Percentiles rank a stretch among this genome's conserved stretches.
Conservation (phyloP, 2,329 filamentous ascomycete genomes). For the Leptosphaerulina australis region DNA sequence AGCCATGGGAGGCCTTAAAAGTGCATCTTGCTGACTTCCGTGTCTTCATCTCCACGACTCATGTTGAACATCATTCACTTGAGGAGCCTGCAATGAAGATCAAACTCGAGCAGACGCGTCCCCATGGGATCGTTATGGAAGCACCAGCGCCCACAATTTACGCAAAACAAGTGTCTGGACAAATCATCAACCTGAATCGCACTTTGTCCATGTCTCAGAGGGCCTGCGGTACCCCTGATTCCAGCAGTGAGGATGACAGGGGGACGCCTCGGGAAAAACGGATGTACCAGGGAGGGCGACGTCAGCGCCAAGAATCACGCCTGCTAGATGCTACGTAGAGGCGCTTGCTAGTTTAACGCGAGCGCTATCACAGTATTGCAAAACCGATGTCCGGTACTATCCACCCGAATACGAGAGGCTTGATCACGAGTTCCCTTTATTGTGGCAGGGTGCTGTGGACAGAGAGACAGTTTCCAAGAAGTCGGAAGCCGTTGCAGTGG, state of each 20-base stretch:
- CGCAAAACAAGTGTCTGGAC: conserved; percentile 12
- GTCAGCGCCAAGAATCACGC: conserved; percentile 12
- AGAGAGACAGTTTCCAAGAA: background rate
- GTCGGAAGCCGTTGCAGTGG: background rate
- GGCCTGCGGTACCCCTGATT: conserved; percentile 9
- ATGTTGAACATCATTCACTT: background rate
- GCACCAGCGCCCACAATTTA: background rate
- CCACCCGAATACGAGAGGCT: conserved; percentile 4
- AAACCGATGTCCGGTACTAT: conserved; percentile 4
- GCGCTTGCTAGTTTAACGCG: conserved; percentile 2
- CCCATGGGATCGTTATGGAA: background rate
- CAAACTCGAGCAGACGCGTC: conserved; percentile 14
- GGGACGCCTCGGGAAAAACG: conserved; percentile 5
- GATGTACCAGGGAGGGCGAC: background rate
- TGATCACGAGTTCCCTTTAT: background rate
- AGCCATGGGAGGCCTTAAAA: conserved; percentile 1
- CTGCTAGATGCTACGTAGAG: background rate
- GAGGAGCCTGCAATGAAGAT: conserved; percentile 13
- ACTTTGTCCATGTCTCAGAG: conserved; percentile 2
- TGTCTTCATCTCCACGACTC: conserved; percentile 6
- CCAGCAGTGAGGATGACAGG: conserved; percentile 4
- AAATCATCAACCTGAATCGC: conserved; percentile 1
- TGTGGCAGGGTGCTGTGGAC: background rate
- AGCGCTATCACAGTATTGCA: background rate
- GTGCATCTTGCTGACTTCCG: background rate